Base-by-base conservation (phyloP, 2,329 filamentous ascomycete species). In the Thelonectria blattea region DNA sequence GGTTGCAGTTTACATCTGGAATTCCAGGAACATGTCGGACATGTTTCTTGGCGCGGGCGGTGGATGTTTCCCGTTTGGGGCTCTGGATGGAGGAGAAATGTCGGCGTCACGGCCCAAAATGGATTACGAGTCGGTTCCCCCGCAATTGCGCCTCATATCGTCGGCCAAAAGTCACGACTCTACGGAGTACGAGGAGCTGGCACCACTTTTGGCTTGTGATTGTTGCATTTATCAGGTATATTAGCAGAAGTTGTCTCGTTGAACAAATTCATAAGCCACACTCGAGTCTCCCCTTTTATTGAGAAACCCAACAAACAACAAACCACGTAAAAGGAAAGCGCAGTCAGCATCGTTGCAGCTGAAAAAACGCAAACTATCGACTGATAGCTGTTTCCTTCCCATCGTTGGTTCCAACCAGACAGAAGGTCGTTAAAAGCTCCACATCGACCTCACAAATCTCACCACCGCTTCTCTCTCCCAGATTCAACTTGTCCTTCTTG, bases 361-460 rank as follows among this genome's bases (percentile, higher is more conserved):
- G 45, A 47, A 47, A 47, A 7, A 27, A 30, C 27, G 27, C 20
- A 27, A 47, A 17, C 45, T 47, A 47, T 47, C 27, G n/a, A 17
- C 41, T 20, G 41, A 43, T 43, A 43, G 41, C 9, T 30, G 51
- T 45, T 45, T 30, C 27, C 24, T 39, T 53, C 42, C 5, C 7
- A n/a, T 47, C 22, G 45, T 22, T 47, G 20, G 45, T 3, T n/a
- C n/a, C 20, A 27, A 17, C 22, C 27, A 14, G 17, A 20, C 22
- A n/a, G n/a, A n/a, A n/a, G n/a, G 20, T 47, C 45, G 17, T 47
- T 30, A 10, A 12, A 15, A 47, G 45, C 22, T 42, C 52, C 52
- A 55, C 52, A 27, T 30, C 34, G 14, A 32, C 52, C 22, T 41
- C 43, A n/a, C 34, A 30, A 30, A 30, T 30, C 39, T 54, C 51